Conservation (phyloP, 352 stramenopile species). For the Globisporangium paddicum region DNA sequence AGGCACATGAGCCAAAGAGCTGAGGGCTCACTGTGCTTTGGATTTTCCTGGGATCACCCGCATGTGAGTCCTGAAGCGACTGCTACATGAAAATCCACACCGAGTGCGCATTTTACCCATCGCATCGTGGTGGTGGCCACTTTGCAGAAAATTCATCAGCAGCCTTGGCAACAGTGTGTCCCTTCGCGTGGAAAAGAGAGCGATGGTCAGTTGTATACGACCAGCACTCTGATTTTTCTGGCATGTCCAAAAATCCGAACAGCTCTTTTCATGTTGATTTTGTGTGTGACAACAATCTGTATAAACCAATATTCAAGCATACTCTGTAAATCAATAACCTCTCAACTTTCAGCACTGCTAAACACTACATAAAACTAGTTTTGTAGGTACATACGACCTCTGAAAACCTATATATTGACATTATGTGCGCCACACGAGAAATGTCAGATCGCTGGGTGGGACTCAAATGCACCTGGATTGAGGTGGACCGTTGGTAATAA, state of each 20-base stretch:
- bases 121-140: too few species aligned
- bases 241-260: conserved; percentile 12
- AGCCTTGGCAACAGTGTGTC: not conserved
- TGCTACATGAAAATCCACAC: not conserved
- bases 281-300: not conserved
- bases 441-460: not conserved
- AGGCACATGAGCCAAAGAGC: not conserved
- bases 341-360: not conserved
- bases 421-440: not conserved
- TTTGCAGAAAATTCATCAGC: too few species aligned
- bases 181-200: not conserved
- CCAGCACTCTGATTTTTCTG: not conserved
- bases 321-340: not conserved
- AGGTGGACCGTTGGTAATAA: conserved; percentile 4
- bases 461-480: not conserved
- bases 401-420: not conserved
- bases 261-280: conserved; percentile 13
- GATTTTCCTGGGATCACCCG: too few species aligned
- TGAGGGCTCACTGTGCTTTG: not conserved
- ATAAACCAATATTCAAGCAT: not conserved
- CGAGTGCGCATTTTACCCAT: not conserved
- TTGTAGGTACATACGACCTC: not conserved
- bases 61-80: too few species aligned
- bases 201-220: too few species aligned
- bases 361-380: not conserved